These are phyloP conservation scores for Seiridium cupressi DNA, from an alignment of 2,329 filamentous ascomycete genomes.

Conservation along the genomic window DNA sequence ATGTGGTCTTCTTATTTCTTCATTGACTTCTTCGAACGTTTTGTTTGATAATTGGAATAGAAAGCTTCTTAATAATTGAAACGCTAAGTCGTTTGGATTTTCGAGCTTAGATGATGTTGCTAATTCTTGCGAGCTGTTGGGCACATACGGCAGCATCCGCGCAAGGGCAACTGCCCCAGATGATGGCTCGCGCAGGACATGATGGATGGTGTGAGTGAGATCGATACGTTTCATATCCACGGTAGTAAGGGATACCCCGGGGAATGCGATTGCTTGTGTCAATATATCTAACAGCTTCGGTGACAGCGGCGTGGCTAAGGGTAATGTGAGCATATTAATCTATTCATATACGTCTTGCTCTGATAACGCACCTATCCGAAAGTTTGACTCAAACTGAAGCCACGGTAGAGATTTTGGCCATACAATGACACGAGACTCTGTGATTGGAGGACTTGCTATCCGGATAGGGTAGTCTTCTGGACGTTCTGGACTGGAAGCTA, in stretches of 20 bases:
- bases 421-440: background rate
- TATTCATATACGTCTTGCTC: rapidly evolving
- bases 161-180: background rate
- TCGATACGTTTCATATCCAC: background rate
- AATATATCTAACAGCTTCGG: background rate
- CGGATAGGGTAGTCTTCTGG: background rate
- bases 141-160: background rate
- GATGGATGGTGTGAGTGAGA: background rate
- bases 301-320: background rate
- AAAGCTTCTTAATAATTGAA: background rate
- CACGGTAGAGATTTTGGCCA: background rate
- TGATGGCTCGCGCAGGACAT: background rate
- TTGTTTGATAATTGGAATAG: background rate
- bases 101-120: background rate
- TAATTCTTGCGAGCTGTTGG: background rate
- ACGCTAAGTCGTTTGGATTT: background rate
- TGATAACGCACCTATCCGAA: background rate
- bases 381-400: background rate
- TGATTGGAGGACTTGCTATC: background rate
- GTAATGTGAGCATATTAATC: background rate
- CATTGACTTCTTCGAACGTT: background rate
- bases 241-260: too few relatives aligned
- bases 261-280: background rate
- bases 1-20: background rate
- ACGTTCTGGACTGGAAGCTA: background rate